These are phyloP conservation scores for Nannochloropsis salina DNA, from an alignment of 108 stramenopile genomes.

Conservation along the genomic window DNA sequence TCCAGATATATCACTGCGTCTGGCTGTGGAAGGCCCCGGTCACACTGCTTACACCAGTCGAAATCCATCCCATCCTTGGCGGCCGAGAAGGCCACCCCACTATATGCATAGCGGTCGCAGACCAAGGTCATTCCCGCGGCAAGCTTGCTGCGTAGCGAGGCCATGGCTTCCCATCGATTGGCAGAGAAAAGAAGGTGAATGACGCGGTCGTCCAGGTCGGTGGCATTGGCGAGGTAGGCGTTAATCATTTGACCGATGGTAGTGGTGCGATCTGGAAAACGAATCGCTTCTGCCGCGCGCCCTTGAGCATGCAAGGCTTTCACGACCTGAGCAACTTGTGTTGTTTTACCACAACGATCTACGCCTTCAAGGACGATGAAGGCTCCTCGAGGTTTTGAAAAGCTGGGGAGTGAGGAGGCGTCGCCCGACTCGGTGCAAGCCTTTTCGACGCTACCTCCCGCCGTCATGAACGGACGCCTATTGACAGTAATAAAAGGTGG, in stretches of 20 bases:
- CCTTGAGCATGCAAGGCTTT: constrained; percentile 35
- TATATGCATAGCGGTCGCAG: constrained; percentile 94
- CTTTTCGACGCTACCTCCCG: background rate
- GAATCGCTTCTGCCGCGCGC: constrained; percentile 38
- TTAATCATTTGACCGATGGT: constrained; percentile 83
- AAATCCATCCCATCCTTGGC: constrained; percentile 64
- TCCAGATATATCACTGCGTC: constrained; percentile 93
- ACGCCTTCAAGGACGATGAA: constrained; percentile 98
- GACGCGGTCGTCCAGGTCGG: constrained; percentile 81
- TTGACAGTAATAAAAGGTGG: background rate
- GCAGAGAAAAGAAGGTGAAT: constrained; percentile 96
- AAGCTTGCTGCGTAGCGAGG: constrained; percentile 54
- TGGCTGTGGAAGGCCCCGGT: constrained; percentile 89
- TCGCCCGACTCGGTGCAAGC: background rate
- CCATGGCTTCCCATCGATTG: constrained; percentile 95
- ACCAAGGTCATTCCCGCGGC: constrained; percentile 66
- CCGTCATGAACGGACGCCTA: background rate
- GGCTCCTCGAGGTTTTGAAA: constrained; percentile 65
- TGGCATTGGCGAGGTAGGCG: constrained; percentile 65
- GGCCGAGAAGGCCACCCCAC: constrained; percentile 92
- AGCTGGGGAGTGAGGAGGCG: background rate
- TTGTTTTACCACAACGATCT: constrained; percentile 98
- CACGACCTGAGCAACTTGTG: constrained; percentile 57
- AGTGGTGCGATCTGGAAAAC: constrained; percentile 56
- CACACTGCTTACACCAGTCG: constrained; percentile 42